Base-by-base conservation (phyloP, 257 asterid species). In the Solanum chiquidenum region DNA sequence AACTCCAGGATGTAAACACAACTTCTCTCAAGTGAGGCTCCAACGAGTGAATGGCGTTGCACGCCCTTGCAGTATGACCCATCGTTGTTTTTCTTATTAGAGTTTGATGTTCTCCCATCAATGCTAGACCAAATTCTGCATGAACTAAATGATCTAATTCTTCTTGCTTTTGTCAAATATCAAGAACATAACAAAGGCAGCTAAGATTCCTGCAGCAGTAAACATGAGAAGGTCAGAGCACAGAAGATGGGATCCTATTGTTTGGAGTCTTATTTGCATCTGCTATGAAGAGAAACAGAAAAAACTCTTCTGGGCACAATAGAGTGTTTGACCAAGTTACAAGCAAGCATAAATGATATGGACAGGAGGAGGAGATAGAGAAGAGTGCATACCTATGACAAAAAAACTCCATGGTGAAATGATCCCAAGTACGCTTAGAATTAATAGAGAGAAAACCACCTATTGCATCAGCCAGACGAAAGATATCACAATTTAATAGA, bases 341-440 rank as follows among this genome's bases (percentile, higher is more conserved):
- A 38, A 38, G 40, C 20, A 64, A 33, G 42, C 68, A 7, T 6
- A 46, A 62, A 34, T 58, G 64, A 29, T 44, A 34, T 86, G 35
- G 60, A 72, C 4, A 9, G 9, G 25, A 20, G 60, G 16, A 23
- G 40, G 86, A 79, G 46, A 85, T 83, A 40, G 77, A 35, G 46
- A 44, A 60, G 72, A 31, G 18, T 29, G 29, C 72, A 35, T 90
- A 96, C 98, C 99, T 92, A 93, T 87, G 46, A 87, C 80, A 84
- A 95, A 94, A 86, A 90, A 87, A 87, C 83, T 92, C 86, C 82
- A 91, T 52, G 92, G 85, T 25, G 98, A 93, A 90, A 93, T 88
- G 87, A 94, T 94, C 89, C 98, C 98, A 31, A 94, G 89, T 89
- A 96, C 85, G 91, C 98, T 95, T 91, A 95, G 89, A 90, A 93